Conservation (phyloP, 495 filamentous ascomycete genomes). For the Immersiella caudata region DNA sequence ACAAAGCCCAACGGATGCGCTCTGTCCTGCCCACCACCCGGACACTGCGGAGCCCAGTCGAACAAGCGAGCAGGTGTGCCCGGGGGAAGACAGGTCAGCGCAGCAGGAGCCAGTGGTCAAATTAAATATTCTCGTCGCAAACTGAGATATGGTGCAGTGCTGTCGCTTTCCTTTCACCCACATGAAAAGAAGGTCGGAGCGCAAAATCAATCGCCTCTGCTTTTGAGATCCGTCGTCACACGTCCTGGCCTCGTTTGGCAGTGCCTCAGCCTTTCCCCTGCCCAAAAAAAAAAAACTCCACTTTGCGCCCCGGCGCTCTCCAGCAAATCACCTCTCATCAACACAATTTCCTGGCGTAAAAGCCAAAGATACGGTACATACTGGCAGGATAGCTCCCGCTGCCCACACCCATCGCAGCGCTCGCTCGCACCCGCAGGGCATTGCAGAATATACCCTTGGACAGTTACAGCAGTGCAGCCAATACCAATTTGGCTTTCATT, state of each 20-base stretch:
- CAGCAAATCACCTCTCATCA: not conserved
- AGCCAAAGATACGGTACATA: not conserved
- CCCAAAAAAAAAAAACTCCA: no score
- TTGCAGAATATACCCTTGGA: not conserved
- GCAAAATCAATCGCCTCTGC: not conserved
- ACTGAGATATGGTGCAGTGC: not conserved
- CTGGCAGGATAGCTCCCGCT: not conserved
- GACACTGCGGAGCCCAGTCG: no score
- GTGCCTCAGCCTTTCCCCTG: not conserved
- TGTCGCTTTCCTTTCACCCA: not conserved
- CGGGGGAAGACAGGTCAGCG: not conserved
- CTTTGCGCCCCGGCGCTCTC: not conserved
- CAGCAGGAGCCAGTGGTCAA: not conserved
- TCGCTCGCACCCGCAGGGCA: not conserved
- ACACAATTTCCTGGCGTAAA: not conserved
- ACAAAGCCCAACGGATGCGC: not conserved
- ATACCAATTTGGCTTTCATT: constrained; percentile 3
- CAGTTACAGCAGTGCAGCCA: constrained; percentile 10
- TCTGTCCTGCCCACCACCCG: no score
- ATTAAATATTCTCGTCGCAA: not conserved
- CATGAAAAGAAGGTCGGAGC: not conserved
- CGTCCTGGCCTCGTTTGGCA: not conserved
- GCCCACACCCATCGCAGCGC: no score
- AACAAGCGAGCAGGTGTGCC: not conserved
- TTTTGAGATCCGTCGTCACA: not conserved